These are phyloP conservation scores for Fusarium clavum DNA, from an alignment of 2,329 filamentous ascomycete genomes.

Conservation along the genomic window DNA sequence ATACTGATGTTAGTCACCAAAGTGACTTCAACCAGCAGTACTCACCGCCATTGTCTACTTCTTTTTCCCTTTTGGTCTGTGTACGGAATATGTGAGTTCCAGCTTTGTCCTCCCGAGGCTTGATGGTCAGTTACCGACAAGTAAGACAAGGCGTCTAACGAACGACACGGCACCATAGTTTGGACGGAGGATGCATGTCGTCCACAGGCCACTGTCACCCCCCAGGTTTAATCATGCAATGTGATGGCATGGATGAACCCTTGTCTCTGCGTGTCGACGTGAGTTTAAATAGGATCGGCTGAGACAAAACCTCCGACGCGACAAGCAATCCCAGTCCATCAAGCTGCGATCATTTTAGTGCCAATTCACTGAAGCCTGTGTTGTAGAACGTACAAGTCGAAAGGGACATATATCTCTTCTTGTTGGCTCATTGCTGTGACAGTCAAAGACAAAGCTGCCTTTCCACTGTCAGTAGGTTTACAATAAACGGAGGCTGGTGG, in stretches of 20 bases:
- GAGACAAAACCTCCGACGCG: conserved; percentile 27
- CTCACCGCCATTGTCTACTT: conserved; percentile 20
- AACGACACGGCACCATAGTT: not conserved
- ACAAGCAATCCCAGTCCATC: conserved; percentile 27
- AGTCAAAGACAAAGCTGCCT: not conserved
- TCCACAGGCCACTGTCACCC: not conserved
- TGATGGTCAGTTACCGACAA: conserved; percentile 17
- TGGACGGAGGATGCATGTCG: not conserved
- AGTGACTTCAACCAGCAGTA: not conserved
- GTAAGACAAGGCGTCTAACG: conserved; percentile 16
- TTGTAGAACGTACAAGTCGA: not conserved
- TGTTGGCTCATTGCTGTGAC: not conserved
- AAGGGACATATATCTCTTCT: not conserved
- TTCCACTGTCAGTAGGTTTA: not conserved
- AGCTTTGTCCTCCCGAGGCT: not conserved
- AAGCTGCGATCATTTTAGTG: conserved; percentile 14
- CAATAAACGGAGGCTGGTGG: not conserved
- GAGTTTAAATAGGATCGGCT: conserved; percentile 31
- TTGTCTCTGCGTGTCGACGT: conserved; percentile 4
- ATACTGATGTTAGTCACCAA: not conserved
- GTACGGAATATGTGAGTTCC: not conserved
- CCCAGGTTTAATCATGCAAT: not conserved
- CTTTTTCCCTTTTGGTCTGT: not conserved
- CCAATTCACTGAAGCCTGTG: not conserved
- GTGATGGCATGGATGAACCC: conserved; percentile 15